Evolutionary conservation across 2,329 filamentous ascomycete species (phyloP).

Genomic region (Zalaria obscura): DNA sequence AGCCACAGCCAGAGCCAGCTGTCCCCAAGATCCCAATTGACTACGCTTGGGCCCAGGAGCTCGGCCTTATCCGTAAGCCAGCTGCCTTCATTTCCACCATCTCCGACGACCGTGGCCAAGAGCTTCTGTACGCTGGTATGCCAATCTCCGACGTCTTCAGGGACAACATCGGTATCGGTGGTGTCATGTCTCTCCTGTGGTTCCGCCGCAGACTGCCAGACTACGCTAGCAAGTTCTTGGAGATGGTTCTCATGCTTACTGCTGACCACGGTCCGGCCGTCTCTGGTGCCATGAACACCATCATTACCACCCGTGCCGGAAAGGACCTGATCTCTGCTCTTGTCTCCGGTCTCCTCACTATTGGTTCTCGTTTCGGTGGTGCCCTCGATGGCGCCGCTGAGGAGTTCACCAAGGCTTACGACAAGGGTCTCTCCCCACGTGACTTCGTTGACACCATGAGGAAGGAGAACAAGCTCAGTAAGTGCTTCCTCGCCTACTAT

Average conservation of each 20-base stretch:
- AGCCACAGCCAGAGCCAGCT: constrained; percentile 73
- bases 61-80: constrained; percentile 98
- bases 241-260: constrained; percentile 99
- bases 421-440: constrained; percentile 95
- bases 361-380: constrained; percentile 96
- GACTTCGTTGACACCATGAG: constrained; percentile 98
- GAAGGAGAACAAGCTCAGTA: constrained; percentile 98
- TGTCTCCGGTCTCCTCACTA: constrained; percentile 92
- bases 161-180: constrained; percentile 97
- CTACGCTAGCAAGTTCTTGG: constrained; percentile 96
- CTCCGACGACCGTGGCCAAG: constrained; percentile 98
- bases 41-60: constrained; percentile 98
- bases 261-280: constrained; percentile 98
- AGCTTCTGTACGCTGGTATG: constrained; percentile 97
- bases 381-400: constrained; percentile 94
- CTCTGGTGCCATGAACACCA: constrained; percentile 99
- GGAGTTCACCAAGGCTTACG: constrained; percentile 95
- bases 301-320: constrained; percentile 97
- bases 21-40: constrained; percentile 99
- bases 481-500: constrained; percentile 15
- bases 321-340: constrained; percentile 96
- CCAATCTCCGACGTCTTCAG: constrained; percentile 99
- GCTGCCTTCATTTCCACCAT: constrained; percentile 99
- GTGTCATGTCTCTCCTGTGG: constrained; percentile 99
- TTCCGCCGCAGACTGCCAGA: constrained; percentile 94